These are phyloP conservation scores for Calonectria leucothoes DNA, from an alignment of 2,329 filamentous ascomycete genomes.

Conservation along the genomic window DNA sequence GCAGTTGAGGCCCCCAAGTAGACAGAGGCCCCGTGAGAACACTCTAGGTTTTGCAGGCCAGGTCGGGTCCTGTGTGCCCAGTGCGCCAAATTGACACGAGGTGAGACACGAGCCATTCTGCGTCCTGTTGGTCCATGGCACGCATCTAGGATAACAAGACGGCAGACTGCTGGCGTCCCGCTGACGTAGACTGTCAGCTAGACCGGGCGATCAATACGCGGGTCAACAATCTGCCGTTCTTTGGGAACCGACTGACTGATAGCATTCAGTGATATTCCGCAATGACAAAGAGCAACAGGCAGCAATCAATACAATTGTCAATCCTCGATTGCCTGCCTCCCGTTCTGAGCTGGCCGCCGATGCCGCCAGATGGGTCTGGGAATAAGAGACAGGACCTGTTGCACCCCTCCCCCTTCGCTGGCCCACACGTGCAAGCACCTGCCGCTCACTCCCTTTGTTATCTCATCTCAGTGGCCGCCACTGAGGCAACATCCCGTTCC, in stretches of 20 bases:
- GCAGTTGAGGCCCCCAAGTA: neutral
- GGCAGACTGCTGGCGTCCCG: neutral
- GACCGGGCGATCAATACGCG: neutral
- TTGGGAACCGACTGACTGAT: neutral
- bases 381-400: neutral
- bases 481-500: neutral
- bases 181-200: neutral
- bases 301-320: neutral
- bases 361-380: slow-evolving; percentile 10
- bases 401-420: neutral
- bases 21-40: neutral
- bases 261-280: neutral
- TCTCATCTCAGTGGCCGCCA: slow-evolving; percentile 5
- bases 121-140: neutral
- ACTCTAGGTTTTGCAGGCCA: neutral
- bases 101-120: neutral
- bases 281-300: neutral
- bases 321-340: neutral
- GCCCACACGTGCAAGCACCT: neutral
- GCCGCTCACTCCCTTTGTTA: neutral
- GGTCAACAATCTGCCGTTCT: neutral
- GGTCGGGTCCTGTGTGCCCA: slow-evolving; percentile 8
- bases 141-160: neutral
- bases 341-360: slow-evolving; percentile 13
- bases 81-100: neutral